These are phyloP conservation scores for Lipomyces spencermartinsiae DNA, from an alignment of 805 yeast genomes.

Conservation along the genomic window DNA sequence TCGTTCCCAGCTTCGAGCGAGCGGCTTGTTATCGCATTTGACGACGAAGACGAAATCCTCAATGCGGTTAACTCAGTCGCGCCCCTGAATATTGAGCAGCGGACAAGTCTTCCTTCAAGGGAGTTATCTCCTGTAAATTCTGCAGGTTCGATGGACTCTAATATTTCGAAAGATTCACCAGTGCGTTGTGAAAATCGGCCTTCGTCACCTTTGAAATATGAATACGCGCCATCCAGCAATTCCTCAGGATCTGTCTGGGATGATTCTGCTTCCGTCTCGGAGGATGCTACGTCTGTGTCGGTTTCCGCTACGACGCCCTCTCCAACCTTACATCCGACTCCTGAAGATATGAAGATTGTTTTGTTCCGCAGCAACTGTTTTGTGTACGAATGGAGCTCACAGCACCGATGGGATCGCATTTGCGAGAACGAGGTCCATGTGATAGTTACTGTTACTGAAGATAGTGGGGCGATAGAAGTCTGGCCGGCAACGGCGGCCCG, in stretches of 20 bases:
- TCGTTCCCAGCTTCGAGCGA: neutral
- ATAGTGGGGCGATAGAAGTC: conserved; percentile 33
- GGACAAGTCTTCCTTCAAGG: neutral
- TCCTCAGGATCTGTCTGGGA: conserved; percentile 14
- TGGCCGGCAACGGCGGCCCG: conserved; percentile 32
- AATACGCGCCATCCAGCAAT: conserved; percentile 13
- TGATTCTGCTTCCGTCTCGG: conserved; percentile 17
- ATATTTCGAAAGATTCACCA: conserved; percentile 3
- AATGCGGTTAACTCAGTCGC: neutral
- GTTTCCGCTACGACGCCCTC: conserved; percentile 10
- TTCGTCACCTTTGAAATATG: conserved; percentile 23
- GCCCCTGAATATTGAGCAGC: neutral
- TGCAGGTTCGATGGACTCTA: neutral
- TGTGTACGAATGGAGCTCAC: conserved; percentile 37
- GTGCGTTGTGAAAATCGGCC: conserved; percentile 8
- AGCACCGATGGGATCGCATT: conserved; percentile 37
- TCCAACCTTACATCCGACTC: conserved; percentile 5
- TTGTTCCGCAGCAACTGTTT: conserved; percentile 34
- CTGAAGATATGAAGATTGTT: conserved; percentile 26
- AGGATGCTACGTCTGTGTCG: conserved; percentile 6
- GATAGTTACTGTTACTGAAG: conserved; percentile 28
- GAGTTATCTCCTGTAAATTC: neutral
- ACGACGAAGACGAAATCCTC: neutral
- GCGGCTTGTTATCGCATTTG: too few relatives aligned
- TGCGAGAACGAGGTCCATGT: conserved; percentile 32